A percentile compares a stretch with the other conserved stretches of the same genome.
Conservation (phyloP, 2,329 filamentous ascomycete genomes). For the Byssothecium circinans region DNA sequence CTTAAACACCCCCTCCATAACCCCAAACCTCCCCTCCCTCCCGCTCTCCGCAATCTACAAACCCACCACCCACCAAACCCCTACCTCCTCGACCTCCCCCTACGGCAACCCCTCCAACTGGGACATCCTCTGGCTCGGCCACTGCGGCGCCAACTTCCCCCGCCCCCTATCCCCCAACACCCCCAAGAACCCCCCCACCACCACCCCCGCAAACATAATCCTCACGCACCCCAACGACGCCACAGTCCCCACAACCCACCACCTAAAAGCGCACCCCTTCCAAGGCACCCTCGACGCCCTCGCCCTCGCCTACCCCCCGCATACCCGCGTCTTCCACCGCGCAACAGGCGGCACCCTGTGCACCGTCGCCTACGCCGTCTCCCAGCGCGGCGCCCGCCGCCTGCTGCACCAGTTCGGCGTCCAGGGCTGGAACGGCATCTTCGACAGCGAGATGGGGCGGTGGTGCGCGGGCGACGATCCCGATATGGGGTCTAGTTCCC, state of each 20-base stretch:
- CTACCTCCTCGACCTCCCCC: no score
- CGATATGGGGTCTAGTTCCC: constrained; percentile 16
- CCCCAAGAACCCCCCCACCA: constrained; percentile 13
- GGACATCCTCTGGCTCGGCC: constrained; percentile 48
- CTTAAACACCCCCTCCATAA: constrained; percentile 16
- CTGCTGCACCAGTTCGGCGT: constrained; percentile 34
- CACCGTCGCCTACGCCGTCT: constrained; percentile 33
- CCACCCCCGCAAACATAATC: constrained; percentile 17
- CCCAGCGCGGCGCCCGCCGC: constrained; percentile 32
- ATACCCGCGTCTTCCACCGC: constrained; percentile 33
- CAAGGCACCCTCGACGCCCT: constrained; percentile 30
- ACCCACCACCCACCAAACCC: constrained; percentile 11
- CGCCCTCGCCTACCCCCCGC: constrained; percentile 24
- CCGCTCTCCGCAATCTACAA: constrained; percentile 18
- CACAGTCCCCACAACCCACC: constrained; percentile 23
- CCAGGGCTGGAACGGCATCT: constrained; percentile 34
- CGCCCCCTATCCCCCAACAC: constrained; percentile 18
- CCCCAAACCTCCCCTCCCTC: constrained; percentile 23
- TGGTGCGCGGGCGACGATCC: constrained; percentile 34
- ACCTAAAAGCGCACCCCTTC: constrained; percentile 37
- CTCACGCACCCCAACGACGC: constrained; percentile 25
- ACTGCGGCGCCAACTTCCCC: constrained; percentile 34
- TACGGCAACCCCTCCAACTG: constrained; percentile 40
- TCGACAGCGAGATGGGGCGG: constrained; percentile 30
- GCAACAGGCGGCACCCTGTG: constrained; percentile 31